Evolutionary conservation across 768 basidiomycete genomes (phyloP).

Genomic region (Jaapia argillacea): DNA sequence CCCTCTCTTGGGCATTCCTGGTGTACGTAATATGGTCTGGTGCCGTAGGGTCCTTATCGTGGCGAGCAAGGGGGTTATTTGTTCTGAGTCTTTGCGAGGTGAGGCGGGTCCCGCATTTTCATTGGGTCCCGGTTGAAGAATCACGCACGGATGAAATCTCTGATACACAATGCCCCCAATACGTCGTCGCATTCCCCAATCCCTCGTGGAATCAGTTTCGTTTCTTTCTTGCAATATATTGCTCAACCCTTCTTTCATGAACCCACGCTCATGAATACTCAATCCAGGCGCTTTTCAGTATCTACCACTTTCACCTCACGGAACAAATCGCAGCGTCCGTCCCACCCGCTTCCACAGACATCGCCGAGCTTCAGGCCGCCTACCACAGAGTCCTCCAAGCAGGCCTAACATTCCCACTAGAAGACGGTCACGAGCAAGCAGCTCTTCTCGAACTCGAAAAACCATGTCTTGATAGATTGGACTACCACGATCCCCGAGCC

Average conservation of each 20-base stretch:
- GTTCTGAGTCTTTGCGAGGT: constrained; percentile 52
- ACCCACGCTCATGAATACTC: no score
- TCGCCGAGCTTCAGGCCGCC: constrained; percentile 45
- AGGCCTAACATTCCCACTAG: constrained; percentile 48
- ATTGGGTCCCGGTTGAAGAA: no score
- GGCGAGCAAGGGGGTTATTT: constrained; percentile 30
- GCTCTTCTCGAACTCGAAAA: constrained; percentile 52
- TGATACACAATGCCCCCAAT: no score
- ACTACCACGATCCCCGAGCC: constrained; percentile 50
- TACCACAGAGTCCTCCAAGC: constrained; percentile 54
- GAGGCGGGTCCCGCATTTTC: constrained; percentile 7
- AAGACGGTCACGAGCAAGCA: constrained; percentile 41
- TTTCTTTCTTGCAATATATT: no score
- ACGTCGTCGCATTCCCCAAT: background rate
- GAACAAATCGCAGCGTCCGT: constrained; percentile 35
- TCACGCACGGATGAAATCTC: no score
- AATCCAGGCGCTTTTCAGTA: constrained; percentile 54
- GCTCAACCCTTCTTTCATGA: no score
- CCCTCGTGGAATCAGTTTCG: no score
- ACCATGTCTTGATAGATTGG: constrained; percentile 16
- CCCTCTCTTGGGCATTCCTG: constrained; percentile 58
- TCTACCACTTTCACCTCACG: constrained; percentile 48
- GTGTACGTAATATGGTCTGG: constrained; percentile 34
- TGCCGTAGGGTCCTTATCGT: constrained; percentile 30
- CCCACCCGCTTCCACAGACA: constrained; percentile 32